Evolutionary conservation across 305 asterid genomes (phyloP), one percentile per base, ranked within the genome.

Genomic region (Fraxinus xanthoxyloides): DNA sequence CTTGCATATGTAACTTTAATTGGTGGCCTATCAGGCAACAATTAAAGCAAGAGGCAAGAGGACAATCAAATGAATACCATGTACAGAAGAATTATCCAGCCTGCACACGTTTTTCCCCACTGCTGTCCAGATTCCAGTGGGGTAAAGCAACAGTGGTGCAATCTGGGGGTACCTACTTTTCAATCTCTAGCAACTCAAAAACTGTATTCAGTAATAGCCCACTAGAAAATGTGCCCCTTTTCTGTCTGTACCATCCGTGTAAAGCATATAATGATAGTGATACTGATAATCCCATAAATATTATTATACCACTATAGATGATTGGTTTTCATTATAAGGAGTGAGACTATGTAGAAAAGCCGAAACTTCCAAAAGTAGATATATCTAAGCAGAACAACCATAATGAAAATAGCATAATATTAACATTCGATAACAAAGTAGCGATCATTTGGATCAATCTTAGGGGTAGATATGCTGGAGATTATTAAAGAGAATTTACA

Each of bases 401-500:
- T 19, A 21, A 59, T 59, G 13, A 21, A 59, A 59, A 59, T 59
- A 59, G 15, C 28, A 59, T 59, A 59, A 21, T 23, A 21, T 59
- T 59, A 59, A 59, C 70, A 59, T 59, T 6, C 1, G 2, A 6
- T 19, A 61, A 61, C 70, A 61, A 61, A 23, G 15, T 23, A 61
- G 21, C 15, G 1, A 3, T 21, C 70, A 23, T 4, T 5, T 54
- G 9, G 31, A 61, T 7, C 70, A 23, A 7, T 61, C 31, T 19
- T 19, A 7, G 70, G 31, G 70, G 15, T 61, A 23, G 17, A 59
- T 1, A 59, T n/a, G 28, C 69, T 19, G 3, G 30, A 59, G 31
- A 21, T 61, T 7, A 81, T 80, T 36, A 76, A 83, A 34, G 83
- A 81, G 82, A 84, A 88, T 92, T 84, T 92, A 92, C 97, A 93